Percentiles rank a stretch among this genome's conserved stretches.
These are phyloP conservation scores for Trichoderma polysporum DNA, from an alignment of 2,329 filamentous ascomycete genomes.

Conservation along the genomic window DNA sequence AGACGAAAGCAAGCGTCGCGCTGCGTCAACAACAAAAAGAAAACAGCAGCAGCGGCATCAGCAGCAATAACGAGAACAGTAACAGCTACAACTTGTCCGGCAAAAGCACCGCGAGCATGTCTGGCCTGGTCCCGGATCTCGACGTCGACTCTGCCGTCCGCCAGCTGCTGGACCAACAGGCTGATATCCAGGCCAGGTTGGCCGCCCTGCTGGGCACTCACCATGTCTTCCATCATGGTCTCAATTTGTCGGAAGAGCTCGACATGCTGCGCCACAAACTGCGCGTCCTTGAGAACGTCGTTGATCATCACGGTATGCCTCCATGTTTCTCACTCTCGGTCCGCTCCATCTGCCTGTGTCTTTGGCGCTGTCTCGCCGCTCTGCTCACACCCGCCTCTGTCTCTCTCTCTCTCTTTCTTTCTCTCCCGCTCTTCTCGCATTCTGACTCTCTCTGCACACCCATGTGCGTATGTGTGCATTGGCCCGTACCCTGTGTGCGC, in stretches of 20 bases:
- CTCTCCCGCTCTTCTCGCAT: slow-evolving; percentile 8
- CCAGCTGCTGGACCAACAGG: slow-evolving; percentile 51
- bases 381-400: no score
- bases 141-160: slow-evolving; percentile 26
- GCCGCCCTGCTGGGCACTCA: slow-evolving; percentile 48
- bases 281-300: slow-evolving; percentile 48
- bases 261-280: slow-evolving; percentile 58
- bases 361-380: slow-evolving; percentile 1
- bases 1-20: neutral
- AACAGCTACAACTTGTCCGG: neutral
- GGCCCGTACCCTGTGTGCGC: slow-evolving; percentile 14
- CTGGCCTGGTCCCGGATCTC: slow-evolving; percentile 5
- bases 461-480: slow-evolving; percentile 6
- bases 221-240: slow-evolving; percentile 39
- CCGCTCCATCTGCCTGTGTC: slow-evolving; percentile 8
- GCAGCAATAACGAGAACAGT: neutral
- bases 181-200: slow-evolving; percentile 53
- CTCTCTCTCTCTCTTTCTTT: neutral
- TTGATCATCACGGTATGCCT: slow-evolving; percentile 47
- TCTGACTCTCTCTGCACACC: neutral
- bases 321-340: slow-evolving; percentile 27
- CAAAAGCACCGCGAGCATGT: slow-evolving; percentile 9
- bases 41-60: neutral
- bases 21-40: neutral
- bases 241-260: slow-evolving; percentile 50